Percentiles rank a stretch among this genome's conserved stretches.
Evolutionary conservation across 148 eudicot species (phyloP).

Genomic region (Cornus controversa): DNA sequence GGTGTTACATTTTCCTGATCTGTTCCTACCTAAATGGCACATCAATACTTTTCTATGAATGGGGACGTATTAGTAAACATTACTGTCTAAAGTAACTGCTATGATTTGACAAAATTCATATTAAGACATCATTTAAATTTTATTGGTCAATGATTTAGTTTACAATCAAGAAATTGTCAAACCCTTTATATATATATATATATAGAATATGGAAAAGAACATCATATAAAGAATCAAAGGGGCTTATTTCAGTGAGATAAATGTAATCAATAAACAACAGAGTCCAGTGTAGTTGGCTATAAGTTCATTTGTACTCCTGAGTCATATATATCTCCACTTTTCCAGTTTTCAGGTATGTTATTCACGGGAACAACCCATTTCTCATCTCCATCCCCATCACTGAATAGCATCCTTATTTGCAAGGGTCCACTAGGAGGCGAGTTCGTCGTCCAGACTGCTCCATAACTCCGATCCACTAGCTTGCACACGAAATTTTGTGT

Average conservation of each 20-base stretch:
- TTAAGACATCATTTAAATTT: too few relatives aligned
- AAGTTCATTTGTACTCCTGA: slow-evolving; percentile 65
- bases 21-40: too few relatives aligned
- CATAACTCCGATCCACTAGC: slow-evolving; percentile 62
- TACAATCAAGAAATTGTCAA: too few relatives aligned
- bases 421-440: slow-evolving; percentile 68
- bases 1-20: too few relatives aligned
- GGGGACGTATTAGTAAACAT: too few relatives aligned
- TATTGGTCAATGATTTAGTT: too few relatives aligned
- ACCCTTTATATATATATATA: too few relatives aligned
- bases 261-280: background rate
- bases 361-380: slow-evolving; percentile 65
- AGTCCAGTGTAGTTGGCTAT: slow-evolving; percentile 4
- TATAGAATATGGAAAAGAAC: too few relatives aligned
- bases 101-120: too few relatives aligned
- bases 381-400: slow-evolving; percentile 57
- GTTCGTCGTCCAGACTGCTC: slow-evolving; percentile 76
- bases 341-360: slow-evolving; percentile 65
- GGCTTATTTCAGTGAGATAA: background rate
- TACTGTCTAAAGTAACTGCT: too few relatives aligned
- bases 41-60: too few relatives aligned
- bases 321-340: slow-evolving; percentile 65
- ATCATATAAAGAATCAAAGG: background rate
- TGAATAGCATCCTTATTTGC: slow-evolving; percentile 64
- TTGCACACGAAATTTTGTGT: slow-evolving; percentile 59